These are phyloP conservation scores for Marsdenia floribunda DNA, from an alignment of 257 asterid species.

Conservation along the genomic window DNA sequence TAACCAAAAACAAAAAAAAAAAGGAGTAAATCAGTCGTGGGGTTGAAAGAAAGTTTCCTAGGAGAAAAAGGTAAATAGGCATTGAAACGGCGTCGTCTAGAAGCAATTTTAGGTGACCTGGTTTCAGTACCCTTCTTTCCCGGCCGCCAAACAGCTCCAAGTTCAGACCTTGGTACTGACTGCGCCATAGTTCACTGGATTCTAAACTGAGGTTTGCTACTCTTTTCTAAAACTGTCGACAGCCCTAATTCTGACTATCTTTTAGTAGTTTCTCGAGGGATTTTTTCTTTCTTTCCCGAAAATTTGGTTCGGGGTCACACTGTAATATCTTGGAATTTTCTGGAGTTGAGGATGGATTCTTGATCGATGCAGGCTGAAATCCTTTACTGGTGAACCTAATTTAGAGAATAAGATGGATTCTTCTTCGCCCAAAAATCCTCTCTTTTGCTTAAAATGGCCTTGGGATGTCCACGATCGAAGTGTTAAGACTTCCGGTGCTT, in stretches of 20 bases:
- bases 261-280: background rate
- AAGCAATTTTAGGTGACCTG: too few relatives aligned
- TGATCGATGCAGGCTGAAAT: background rate
- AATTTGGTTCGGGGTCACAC: too few relatives aligned
- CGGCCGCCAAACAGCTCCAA: background rate
- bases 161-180: background rate
- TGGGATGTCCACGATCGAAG: constrained; percentile 37
- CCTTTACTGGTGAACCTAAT: background rate
- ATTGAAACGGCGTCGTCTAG: too few relatives aligned
- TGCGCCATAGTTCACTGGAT: background rate
- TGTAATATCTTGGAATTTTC: background rate
- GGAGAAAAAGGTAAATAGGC: too few relatives aligned
- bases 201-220: background rate
- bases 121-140: background rate
- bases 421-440: constrained; percentile 34
- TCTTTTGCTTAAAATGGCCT: constrained; percentile 75
- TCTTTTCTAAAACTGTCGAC: background rate
- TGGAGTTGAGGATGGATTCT: constrained; percentile 6
- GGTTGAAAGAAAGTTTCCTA: too few relatives aligned
- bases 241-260: background rate
- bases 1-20: too few relatives aligned
- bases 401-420: constrained; percentile 33
- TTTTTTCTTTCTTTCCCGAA: background rate
- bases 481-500: constrained; percentile 29
- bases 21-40: too few relatives aligned